Conservation (phyloP, 2,329 filamentous ascomycete species). For the Pseudogymnoascus sp. region DNA sequence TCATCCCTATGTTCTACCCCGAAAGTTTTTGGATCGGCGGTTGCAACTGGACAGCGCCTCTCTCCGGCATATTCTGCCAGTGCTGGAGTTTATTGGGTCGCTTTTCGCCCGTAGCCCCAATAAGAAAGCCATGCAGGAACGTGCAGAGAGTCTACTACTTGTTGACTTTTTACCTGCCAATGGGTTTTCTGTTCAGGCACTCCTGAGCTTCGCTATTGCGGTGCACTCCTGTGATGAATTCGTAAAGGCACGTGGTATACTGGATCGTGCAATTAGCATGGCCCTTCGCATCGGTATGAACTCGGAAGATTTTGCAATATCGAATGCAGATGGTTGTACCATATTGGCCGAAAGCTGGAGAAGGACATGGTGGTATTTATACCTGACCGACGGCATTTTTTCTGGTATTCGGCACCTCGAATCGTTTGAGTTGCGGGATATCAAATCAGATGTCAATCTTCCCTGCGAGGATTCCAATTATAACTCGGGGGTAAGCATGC, state of each 20-base stretch:
- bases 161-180: conserved; percentile 4
- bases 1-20: conserved; percentile 32
- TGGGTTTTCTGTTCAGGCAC: conserved; percentile 12
- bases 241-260: conserved; percentile 1
- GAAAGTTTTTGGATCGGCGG: conserved; percentile 28
- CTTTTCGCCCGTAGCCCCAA: conserved; percentile 24
- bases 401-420: conserved; percentile 18
- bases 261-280: conserved; percentile 10
- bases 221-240: conserved; percentile 12
- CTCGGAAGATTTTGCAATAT: conserved; percentile 6
- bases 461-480: conserved; percentile 38
- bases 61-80: conserved; percentile 24
- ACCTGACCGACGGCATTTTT: conserved; percentile 24
- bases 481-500: conserved; percentile 31
- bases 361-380: conserved; percentile 37
- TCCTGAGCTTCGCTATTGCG: conserved; percentile 4
- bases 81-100: conserved; percentile 35
- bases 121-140: background rate
- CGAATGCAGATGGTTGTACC: conserved; percentile 27
- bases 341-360: conserved; percentile 36
- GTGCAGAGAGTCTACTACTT: background rate
- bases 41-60: conserved; percentile 30
- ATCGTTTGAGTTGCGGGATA: conserved; percentile 25
- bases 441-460: conserved; percentile 31
- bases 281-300: conserved; percentile 12